A percentile compares a stretch with the other conserved stretches of the same genome.
These are phyloP conservation scores for Monilinia laxa DNA, from an alignment of 2,329 filamentous ascomycete genomes.

Conservation along the genomic window DNA sequence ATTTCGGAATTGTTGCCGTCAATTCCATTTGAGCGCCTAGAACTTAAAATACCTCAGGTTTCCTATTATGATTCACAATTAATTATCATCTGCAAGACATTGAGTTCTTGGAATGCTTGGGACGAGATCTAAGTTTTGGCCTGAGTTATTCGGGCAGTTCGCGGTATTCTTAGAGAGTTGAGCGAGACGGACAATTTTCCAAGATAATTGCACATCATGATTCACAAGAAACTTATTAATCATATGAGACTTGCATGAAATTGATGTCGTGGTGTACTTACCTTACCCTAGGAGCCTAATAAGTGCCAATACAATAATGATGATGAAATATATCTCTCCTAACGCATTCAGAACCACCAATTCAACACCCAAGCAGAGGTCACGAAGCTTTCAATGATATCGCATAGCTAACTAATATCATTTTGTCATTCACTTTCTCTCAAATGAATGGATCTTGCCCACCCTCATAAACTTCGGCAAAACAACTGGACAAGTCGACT, in stretches of 20 bases:
- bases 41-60: neutral
- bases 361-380: neutral
- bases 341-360: neutral
- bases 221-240: neutral
- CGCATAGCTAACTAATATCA: neutral
- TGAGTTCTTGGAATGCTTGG: conserved; percentile 8
- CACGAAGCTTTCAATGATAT: neutral
- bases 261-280: neutral
- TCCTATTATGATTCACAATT: neutral
- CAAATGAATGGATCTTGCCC: neutral
- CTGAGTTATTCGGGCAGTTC: neutral
- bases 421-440: neutral
- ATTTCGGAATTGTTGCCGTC: conserved; percentile 5
- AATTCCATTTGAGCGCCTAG: neutral
- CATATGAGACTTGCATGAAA: too few species aligned
- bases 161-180: neutral
- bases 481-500: neutral
- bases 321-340: neutral
- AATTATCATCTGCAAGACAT: neutral
- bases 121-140: neutral
- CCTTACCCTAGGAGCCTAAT: neutral
- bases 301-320: neutral
- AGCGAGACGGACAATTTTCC: neutral
- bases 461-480: conserved; percentile 15
- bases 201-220: neutral